Conservation (phyloP, 169 alveolate genomes). For the Plasmodium vivax region DNA sequence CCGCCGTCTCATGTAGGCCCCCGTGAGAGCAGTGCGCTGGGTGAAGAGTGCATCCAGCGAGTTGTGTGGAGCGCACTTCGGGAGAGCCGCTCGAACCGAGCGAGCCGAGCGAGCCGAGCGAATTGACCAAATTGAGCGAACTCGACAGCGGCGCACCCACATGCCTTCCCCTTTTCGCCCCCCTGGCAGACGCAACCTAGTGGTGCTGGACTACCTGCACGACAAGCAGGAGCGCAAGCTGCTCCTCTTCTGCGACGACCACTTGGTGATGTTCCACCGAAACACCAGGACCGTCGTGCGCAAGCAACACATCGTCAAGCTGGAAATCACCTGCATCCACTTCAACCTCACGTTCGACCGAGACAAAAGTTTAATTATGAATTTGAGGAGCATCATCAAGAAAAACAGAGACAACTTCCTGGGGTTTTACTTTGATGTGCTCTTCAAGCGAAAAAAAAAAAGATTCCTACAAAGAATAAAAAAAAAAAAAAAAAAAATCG, state of each 20-base stretch:
- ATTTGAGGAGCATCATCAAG: conserved; percentile 14
- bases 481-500: background rate
- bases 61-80: background rate
- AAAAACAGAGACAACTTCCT: conserved; percentile 51
- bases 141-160: background rate
- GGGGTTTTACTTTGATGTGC: conserved; percentile 32
- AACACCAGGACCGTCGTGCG: background rate
- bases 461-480: conserved; percentile 18
- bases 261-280: background rate
- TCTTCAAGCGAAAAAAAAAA: conserved; percentile 42
- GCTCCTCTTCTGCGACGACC: conserved; percentile 37
- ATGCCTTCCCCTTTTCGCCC: background rate
- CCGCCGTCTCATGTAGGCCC: background rate
- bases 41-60: background rate
- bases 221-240: conserved; percentile 9
- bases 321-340: conserved; percentile 28
- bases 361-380: conserved; percentile 21
- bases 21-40: background rate
- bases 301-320: conserved; percentile 22
- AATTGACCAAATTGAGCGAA: too few relatives aligned
- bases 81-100: background rate
- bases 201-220: conserved; percentile 1
- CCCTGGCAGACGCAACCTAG: background rate
- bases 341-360: conserved; percentile 36
- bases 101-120: too few relatives aligned